Conservation (phyloP, 2,329 filamentous ascomycete species). For the Ceratocystis cubensis region DNA sequence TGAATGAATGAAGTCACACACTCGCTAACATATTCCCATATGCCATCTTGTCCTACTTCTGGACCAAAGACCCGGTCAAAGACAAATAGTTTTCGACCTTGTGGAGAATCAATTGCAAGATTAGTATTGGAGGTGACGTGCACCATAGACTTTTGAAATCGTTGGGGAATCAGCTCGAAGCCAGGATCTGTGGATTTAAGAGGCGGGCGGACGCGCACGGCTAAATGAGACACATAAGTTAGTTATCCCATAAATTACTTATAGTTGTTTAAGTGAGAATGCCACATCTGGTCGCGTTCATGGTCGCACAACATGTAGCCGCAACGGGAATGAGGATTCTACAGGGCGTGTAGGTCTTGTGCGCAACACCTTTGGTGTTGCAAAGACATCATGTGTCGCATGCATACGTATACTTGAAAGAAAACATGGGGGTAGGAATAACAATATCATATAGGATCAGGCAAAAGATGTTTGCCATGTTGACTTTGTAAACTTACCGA, state of each 20-base stretch:
- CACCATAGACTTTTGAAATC: slow-evolving; percentile 86
- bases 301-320: not conserved
- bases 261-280: not conserved
- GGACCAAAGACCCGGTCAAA: slow-evolving; percentile 91
- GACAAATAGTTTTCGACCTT: slow-evolving; percentile 88
- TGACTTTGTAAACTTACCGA: slow-evolving; percentile 53
- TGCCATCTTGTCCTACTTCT: slow-evolving; percentile 69
- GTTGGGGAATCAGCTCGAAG: slow-evolving; percentile 86
- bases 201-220: slow-evolving; percentile 82
- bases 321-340: not conserved
- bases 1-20: slow-evolving; percentile 83
- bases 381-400: not conserved
- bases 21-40: slow-evolving; percentile 90
- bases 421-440: not conserved
- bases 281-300: too few relatives aligned
- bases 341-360: not conserved
- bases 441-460: not conserved
- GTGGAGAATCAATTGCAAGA: slow-evolving; percentile 76
- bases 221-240: slow-evolving; percentile 34
- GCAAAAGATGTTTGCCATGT: slow-evolving; percentile 6
- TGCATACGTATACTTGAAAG: not conserved
- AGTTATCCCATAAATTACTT: not conserved
- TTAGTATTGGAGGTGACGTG: slow-evolving; percentile 78
- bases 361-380: not conserved
- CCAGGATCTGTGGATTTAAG: slow-evolving; percentile 74